Percentiles rank a stretch among this genome's conserved stretches.
Evolutionary conservation across 192 early-diverging fungal genomes (phyloP).

Genomic region (Coemansia sp.): DNA sequence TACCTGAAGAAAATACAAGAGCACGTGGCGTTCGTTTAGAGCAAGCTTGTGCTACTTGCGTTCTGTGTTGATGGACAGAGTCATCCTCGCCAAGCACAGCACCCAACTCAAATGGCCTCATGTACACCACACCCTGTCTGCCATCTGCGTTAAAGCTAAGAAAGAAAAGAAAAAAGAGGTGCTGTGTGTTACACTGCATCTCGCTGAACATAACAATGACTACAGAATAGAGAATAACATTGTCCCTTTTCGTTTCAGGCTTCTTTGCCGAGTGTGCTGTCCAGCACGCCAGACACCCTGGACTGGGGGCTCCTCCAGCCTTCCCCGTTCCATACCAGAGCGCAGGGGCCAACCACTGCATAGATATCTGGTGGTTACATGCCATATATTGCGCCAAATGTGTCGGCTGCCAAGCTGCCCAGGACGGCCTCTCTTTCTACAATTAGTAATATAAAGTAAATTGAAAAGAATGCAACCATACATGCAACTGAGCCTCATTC

Average conservation of each 20-base stretch:
- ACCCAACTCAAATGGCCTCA: background rate
- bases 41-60: background rate
- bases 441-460: background rate
- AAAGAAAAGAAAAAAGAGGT: background rate
- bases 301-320: background rate
- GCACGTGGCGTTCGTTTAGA: conserved; percentile 16
- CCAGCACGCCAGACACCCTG: background rate
- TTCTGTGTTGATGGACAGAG: background rate
- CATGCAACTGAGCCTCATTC: conserved; percentile 34
- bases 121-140: background rate
- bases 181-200: background rate
- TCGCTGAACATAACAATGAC: background rate
- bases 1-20: background rate
- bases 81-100: background rate
- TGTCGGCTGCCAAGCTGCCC: background rate
- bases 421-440: background rate
- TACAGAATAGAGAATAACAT: background rate
- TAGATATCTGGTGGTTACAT: background rate
- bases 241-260: background rate
- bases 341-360: background rate
- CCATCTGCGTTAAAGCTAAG: background rate
- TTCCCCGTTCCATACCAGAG: background rate
- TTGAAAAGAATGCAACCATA: background rate
- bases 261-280: background rate
- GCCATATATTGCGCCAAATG: background rate